Conservation (phyloP, 805 yeast genomes). For the Cyberlindnera nakhonratchasimensis region DNA sequence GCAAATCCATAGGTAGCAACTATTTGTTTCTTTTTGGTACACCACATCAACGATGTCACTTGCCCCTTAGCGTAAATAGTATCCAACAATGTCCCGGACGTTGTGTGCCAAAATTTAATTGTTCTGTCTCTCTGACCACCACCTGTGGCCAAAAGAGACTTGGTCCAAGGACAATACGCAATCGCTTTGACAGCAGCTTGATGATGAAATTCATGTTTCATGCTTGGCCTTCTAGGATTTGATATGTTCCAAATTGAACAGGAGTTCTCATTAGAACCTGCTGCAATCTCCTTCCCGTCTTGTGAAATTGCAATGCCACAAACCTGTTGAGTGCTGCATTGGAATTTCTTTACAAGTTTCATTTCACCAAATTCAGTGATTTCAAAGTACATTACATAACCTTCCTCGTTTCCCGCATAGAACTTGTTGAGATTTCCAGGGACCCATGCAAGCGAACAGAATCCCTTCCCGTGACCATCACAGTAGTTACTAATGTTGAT, state of each 20-base stretch:
- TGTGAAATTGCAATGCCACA: conserved; percentile 64
- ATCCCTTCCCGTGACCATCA: conserved; percentile 34
- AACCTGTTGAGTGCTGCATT: conserved; percentile 54
- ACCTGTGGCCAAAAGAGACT: conserved; percentile 78
- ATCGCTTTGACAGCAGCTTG: conserved; percentile 87
- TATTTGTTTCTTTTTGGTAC: conserved; percentile 55
- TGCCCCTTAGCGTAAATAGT: conserved; percentile 63
- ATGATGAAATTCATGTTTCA: conserved; percentile 55
- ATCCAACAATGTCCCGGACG: conserved; percentile 66
- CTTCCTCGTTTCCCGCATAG: conserved; percentile 63
- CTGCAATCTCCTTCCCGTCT: conserved; percentile 55
- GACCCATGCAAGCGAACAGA: conserved; percentile 63
- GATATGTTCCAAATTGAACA: conserved; percentile 74
- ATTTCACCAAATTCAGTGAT: conserved; percentile 16
- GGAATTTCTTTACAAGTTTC: conserved; percentile 31
- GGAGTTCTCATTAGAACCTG: conserved; percentile 82
- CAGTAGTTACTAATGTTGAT: conserved; percentile 20
- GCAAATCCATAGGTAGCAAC: conserved; percentile 84
- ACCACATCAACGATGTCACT: conserved; percentile 79
- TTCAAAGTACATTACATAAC: conserved; percentile 47
- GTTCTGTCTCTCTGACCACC: conserved; percentile 82
- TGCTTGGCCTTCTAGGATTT: conserved; percentile 37
- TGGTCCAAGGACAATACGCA: conserved; percentile 89
- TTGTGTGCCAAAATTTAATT: conserved; percentile 85
- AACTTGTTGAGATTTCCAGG: conserved; percentile 37